Percentiles rank a stretch among this genome's conserved stretches.
Evolutionary conservation across 352 stramenopile species (phyloP).

Genomic region (Poterioochromonas sp.): DNA sequence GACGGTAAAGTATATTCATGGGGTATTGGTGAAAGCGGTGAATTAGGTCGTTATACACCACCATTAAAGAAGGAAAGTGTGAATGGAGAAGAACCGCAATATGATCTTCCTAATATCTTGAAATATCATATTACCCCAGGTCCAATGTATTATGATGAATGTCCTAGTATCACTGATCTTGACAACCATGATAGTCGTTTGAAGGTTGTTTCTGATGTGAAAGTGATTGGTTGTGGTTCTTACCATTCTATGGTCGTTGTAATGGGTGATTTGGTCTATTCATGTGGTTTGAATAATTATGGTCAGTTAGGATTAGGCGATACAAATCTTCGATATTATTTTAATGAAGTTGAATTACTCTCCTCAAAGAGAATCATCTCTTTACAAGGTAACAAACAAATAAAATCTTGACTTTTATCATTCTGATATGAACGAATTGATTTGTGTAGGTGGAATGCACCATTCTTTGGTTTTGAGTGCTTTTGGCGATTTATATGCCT

Average conservation of each 20-base stretch:
- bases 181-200: background rate
- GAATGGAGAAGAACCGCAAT: constrained; percentile 45
- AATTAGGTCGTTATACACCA: constrained; percentile 42
- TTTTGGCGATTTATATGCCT: constrained; percentile 73
- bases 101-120: constrained; percentile 34
- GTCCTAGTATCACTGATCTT: background rate
- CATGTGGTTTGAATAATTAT: constrained; percentile 88
- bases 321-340: constrained; percentile 45
- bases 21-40: constrained; percentile 47
- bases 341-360: constrained; percentile 46
- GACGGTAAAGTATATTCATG: constrained; percentile 44
- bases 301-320: constrained; percentile 86
- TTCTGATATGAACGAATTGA: constrained; percentile 5
- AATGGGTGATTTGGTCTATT: constrained; percentile 57
- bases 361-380: background rate
- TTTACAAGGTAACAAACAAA: background rate
- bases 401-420: background rate
- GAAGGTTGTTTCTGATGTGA: constrained; percentile 47
- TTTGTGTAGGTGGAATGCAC: constrained; percentile 63
- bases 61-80: constrained; percentile 9
- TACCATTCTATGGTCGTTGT: constrained; percentile 67
- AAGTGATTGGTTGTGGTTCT: constrained; percentile 70
- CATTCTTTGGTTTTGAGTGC: constrained; percentile 79
- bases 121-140: constrained; percentile 52
- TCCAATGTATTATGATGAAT: constrained; percentile 52